These are phyloP conservation scores for Luffa aegyptiaca DNA, from an alignment of 306 rosid species.

Conservation along the genomic window DNA sequence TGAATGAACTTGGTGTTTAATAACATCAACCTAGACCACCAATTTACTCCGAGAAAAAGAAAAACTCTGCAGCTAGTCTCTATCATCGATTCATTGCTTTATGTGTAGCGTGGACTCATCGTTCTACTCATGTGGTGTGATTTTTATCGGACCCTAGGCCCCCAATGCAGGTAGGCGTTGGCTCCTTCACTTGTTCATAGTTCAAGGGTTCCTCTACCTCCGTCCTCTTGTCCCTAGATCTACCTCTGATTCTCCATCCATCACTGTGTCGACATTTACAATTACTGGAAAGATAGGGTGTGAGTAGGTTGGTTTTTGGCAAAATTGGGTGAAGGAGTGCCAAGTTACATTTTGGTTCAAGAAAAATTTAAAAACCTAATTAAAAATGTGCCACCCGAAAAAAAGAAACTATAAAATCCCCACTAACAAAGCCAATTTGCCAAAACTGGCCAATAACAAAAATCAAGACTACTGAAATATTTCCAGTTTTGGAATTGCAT, in stretches of 20 bases:
- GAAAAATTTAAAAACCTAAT: background rate
- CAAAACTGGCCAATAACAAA: background rate
- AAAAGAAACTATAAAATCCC: background rate
- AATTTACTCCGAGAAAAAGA: background rate
- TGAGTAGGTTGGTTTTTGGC: background rate
- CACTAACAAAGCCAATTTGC: background rate
- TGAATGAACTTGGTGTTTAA: background rate
- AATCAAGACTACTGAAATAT: background rate
- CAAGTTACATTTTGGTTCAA: background rate
- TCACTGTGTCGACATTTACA: background rate
- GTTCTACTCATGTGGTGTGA: background rate
- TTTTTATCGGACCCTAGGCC: background rate
- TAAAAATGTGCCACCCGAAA: background rate
- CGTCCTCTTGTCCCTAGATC: background rate
- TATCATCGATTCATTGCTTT: background rate
- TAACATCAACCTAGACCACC: background rate
- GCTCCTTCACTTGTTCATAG: background rate
- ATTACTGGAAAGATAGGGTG: background rate
- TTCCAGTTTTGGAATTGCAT: background rate
- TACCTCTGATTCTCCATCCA: background rate
- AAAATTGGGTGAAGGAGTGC: background rate
- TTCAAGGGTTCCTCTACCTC: background rate
- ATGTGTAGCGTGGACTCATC: background rate
- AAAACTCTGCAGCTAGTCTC: background rate
- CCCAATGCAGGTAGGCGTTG: background rate